Evolutionary conservation across 2,329 filamentous ascomycete genomes (phyloP).

Genomic region (Nemania sp.): DNA sequence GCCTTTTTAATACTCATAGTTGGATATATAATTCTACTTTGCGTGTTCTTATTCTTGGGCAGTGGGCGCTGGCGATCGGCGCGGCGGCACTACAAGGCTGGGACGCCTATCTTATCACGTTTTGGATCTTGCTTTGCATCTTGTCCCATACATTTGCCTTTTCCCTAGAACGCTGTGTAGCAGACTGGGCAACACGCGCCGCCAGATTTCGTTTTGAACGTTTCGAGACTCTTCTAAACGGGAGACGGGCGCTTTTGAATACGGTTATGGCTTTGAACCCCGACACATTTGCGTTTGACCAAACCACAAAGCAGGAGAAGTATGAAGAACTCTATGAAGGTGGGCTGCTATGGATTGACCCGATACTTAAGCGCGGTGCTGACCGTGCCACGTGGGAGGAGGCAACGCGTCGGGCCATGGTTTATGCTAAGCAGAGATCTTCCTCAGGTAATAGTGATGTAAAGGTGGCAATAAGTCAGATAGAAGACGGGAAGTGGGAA

Average conservation of each 20-base stretch:
- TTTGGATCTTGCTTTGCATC: constrained; percentile 21
- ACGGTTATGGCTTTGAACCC: constrained; percentile 23
- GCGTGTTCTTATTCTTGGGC: constrained; percentile 16
- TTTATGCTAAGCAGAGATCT: too few species aligned
- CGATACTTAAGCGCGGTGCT: constrained; percentile 4
- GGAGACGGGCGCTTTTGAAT: constrained; percentile 16
- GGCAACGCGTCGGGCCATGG: constrained; percentile 4
- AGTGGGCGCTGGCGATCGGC: constrained; percentile 22
- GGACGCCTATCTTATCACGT: constrained; percentile 24
- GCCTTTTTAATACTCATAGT: neutral
- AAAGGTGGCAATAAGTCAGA: too few species aligned
- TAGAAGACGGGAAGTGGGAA: too few species aligned
- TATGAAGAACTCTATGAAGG: neutral
- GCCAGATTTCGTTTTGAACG: constrained; percentile 2
- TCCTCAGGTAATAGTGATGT: too few species aligned
- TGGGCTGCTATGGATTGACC: constrained; percentile 18
- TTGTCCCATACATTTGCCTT: constrained; percentile 15
- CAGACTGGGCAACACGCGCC: constrained; percentile 8
- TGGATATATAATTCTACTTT: neutral
- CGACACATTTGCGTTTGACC: constrained; percentile 13
- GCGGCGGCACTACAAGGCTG: constrained; percentile 11
- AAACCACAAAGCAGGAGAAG: neutral
- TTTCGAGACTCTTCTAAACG: constrained; percentile 7
- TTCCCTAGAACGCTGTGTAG: neutral
- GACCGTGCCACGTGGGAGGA: constrained; percentile 15